These are phyloP conservation scores for Botrytis cinerea DNA, from an alignment of 2,329 filamentous ascomycete genomes.

Conservation along the genomic window DNA sequence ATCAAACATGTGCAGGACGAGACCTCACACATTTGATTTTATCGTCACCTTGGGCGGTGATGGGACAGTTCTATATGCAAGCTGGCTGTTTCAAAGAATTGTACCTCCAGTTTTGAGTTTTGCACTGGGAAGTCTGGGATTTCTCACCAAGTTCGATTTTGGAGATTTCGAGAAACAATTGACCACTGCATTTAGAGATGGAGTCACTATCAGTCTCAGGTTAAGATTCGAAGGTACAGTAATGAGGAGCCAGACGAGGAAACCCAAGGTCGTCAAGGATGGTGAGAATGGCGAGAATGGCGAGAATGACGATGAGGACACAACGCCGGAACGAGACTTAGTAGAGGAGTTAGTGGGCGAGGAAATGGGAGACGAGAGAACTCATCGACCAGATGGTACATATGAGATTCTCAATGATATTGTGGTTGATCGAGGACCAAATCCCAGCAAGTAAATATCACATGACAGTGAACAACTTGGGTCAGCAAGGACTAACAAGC, in stretches of 20 bases:
- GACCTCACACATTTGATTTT: constrained; percentile 90
- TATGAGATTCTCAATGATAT: constrained; percentile 95
- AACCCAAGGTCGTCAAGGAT: constrained; percentile 38
- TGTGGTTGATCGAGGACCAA: constrained; percentile 92
- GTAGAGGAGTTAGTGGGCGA: constrained; percentile 90
- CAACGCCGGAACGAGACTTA: constrained; percentile 60
- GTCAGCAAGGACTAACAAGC: constrained; percentile 18
- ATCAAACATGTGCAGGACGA: constrained; percentile 70
- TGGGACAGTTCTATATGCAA: constrained; percentile 94
- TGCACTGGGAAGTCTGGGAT: constrained; percentile 86
- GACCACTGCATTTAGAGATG: constrained; percentile 71
- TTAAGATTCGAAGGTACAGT: constrained; percentile 91
- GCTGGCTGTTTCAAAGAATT: constrained; percentile 94
- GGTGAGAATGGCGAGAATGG: constrained; percentile 39
- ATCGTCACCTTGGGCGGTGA: constrained; percentile 90
- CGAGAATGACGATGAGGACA: constrained; percentile 45
- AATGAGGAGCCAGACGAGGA: constrained; percentile 71
- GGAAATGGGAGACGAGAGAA: constrained; percentile 79
- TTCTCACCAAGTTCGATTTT: constrained; percentile 96
- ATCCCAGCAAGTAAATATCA: constrained; percentile 66
- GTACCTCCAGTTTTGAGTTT: constrained; percentile 94
- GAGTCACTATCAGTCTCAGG: constrained; percentile 84
- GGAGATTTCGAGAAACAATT: constrained; percentile 70
- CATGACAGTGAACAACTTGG: constrained; percentile 16
- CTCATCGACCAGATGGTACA: constrained; percentile 80